Conservation (phyloP, 2,329 filamentous ascomycete genomes). For the Verticillium nubilum region DNA sequence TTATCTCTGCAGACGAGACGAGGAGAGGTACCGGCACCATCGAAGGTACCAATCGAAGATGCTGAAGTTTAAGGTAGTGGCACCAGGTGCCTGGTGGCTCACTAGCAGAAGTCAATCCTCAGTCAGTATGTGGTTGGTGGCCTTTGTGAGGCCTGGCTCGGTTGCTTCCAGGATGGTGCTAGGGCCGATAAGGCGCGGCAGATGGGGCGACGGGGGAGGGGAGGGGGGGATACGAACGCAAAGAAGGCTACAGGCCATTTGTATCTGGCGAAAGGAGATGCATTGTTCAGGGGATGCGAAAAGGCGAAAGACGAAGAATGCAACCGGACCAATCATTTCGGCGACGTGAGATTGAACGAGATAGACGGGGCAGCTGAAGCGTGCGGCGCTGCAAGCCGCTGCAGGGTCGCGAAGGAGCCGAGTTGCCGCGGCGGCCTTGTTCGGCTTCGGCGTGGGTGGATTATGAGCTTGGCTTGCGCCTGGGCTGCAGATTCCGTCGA, state of each 20-base stretch:
- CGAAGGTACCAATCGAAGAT: not conserved
- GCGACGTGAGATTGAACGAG: not conserved
- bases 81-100: not conserved
- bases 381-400: not conserved
- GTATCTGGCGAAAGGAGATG: not conserved
- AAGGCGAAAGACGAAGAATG: not conserved
- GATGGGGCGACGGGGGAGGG: not conserved
- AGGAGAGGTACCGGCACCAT: not conserved
- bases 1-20: not conserved
- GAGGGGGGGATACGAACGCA: not conserved
- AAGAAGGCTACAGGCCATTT: not conserved
- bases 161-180: not conserved
- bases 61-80: not conserved
- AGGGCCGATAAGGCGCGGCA: not conserved
- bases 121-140: not conserved
- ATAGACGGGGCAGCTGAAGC: not conserved
- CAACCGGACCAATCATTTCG: not conserved
- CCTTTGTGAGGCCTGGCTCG: not conserved
- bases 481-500: not conserved
- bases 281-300: not conserved
- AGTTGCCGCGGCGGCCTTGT: not conserved
- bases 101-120: not conserved
- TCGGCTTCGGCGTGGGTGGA: too few relatives aligned
- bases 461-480: not conserved
- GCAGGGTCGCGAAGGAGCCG: not conserved